Conservation (phyloP, 139 green algal genomes). For the Micromonas commoda region DNA sequence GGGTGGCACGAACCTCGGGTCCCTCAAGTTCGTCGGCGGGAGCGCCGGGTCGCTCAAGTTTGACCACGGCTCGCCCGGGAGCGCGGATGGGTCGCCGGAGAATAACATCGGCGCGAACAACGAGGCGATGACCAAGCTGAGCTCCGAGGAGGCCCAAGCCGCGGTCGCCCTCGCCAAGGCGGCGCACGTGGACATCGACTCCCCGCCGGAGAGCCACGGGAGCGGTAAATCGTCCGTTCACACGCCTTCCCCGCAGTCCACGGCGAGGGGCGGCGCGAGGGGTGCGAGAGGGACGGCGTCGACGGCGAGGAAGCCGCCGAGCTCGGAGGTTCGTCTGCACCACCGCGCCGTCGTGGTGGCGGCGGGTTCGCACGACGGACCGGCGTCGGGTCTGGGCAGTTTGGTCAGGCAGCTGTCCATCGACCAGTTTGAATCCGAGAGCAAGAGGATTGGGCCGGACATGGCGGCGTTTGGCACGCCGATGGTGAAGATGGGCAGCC, state of each 20-base stretch:
- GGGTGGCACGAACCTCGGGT: no score
- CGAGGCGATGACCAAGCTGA: conserved; percentile 56
- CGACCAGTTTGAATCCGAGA: conserved; percentile 98
- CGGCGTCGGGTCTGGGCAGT: conserved; percentile 58
- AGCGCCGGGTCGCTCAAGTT: no score
- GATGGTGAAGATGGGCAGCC: neutral
- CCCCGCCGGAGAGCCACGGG: neutral
- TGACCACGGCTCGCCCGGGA: neutral
- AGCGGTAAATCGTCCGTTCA: conserved; percentile 1
- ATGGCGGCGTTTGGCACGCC: conserved; percentile 1
- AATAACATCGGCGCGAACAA: neutral
- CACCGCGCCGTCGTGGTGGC: conserved; percentile 88
- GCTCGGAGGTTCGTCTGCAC: conserved; percentile 80
- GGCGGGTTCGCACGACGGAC: conserved; percentile 39
- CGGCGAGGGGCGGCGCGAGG: neutral
- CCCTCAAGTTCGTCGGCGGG: no score
- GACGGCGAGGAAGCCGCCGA: conserved; percentile 38
- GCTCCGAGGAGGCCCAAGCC: conserved; percentile 77
- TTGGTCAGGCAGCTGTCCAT: conserved; percentile 91
- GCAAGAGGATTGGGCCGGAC: conserved; percentile 64
- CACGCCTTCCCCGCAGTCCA: neutral
- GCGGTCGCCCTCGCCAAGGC: conserved; percentile 60
- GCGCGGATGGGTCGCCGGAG: neutral
- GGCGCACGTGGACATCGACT: neutral
- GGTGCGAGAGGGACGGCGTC: neutral